Evolutionary conservation across 2,329 filamentous ascomycete species (phyloP).

Genomic region (Alternaria sp.): DNA sequence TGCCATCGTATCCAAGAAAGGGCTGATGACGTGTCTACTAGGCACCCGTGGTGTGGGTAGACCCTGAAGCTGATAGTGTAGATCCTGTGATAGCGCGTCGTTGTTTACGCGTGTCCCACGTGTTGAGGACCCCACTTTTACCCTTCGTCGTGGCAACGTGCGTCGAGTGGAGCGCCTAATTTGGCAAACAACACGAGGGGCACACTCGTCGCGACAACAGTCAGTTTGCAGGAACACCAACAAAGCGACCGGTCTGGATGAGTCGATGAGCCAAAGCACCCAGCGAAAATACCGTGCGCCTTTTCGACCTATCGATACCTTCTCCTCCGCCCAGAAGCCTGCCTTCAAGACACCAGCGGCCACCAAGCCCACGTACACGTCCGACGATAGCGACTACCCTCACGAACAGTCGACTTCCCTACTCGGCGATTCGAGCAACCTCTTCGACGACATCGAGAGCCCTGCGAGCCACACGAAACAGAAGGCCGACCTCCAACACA

Average conservation of each 20-base stretch:
- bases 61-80: background rate
- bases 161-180: constrained; percentile 7
- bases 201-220: background rate
- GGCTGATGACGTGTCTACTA: background rate
- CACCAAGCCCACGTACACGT: constrained; percentile 10
- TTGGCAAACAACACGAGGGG: constrained; percentile 19
- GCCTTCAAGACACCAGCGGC: constrained; percentile 25
- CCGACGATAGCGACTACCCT: constrained; percentile 13
- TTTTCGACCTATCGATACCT: constrained; percentile 46
- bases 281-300: constrained; percentile 43
- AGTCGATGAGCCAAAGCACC: constrained; percentile 35
- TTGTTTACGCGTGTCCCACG: constrained; percentile 16
- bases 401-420: constrained; percentile 24
- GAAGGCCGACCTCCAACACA: constrained; percentile 5
- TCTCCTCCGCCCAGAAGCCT: constrained; percentile 46
- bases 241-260: background rate
- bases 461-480: constrained; percentile 2
- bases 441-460: constrained; percentile 44
- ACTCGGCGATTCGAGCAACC: constrained; percentile 46
- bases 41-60: background rate
- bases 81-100: constrained; percentile 19
- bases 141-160: constrained; percentile 17
- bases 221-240: background rate
- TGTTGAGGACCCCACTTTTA: constrained; percentile 7
- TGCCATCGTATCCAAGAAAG: too few relatives aligned